These are phyloP conservation scores for Colletotrichum trifolii DNA, from an alignment of 2,329 filamentous ascomycete genomes.

Conservation along the genomic window DNA sequence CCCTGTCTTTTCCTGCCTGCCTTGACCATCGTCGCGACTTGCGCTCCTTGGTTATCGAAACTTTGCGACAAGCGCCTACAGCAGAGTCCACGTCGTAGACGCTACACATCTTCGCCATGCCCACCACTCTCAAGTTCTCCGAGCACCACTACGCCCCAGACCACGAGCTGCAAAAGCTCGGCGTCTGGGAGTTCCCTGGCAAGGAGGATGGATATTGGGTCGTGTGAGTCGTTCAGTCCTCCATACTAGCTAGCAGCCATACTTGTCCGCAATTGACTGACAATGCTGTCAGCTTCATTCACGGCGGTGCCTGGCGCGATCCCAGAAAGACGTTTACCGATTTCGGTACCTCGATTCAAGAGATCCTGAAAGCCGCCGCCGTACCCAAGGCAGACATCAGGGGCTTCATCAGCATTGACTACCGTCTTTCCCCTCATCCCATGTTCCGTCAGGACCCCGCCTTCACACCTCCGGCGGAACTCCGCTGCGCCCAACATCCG, in stretches of 20 bases:
- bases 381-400: constrained; percentile 54
- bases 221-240: constrained; percentile 44
- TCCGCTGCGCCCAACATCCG: constrained; percentile 64
- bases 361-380: constrained; percentile 49
- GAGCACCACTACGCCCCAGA: constrained; percentile 51
- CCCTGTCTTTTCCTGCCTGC: not conserved
- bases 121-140: constrained; percentile 42
- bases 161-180: constrained; percentile 57
- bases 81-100: not conserved
- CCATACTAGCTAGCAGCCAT: not conserved
- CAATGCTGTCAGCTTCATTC: constrained; percentile 58
- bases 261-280: not conserved
- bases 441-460: constrained; percentile 51
- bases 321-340: constrained; percentile 59
- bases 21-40: not conserved
- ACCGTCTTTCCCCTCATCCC: constrained; percentile 67
- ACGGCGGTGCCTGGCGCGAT: constrained; percentile 74
- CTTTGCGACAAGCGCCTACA: constrained; percentile 1
- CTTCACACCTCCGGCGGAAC: constrained; percentile 38
- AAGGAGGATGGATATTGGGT: constrained; percentile 46
- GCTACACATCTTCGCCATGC: constrained; percentile 12
- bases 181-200: constrained; percentile 53
- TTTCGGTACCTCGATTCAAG: constrained; percentile 57
- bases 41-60: constrained; percentile 2
- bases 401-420: constrained; percentile 73